Conservation (phyloP, 495 filamentous ascomycete genomes). For the Aspergillus conjunctus region DNA sequence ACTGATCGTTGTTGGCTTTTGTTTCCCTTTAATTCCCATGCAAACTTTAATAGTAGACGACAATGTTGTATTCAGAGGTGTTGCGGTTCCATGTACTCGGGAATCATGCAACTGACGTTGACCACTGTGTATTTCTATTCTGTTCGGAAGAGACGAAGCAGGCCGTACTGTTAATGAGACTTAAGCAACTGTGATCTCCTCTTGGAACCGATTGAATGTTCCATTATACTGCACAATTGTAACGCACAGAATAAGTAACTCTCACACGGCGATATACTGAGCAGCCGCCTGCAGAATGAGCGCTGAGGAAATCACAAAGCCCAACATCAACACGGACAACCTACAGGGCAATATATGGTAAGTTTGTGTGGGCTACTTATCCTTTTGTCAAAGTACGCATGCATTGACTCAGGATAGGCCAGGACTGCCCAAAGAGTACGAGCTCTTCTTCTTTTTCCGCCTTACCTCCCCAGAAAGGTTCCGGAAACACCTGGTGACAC, state of each 20-base stretch:
- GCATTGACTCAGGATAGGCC: conserved; percentile 18
- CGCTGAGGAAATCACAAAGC: neutral
- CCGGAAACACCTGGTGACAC: conserved; percentile 25
- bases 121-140: neutral
- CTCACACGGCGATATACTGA: neutral
- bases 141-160: neutral
- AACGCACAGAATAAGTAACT: neutral
- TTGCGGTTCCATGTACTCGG: neutral
- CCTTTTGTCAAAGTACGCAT: neutral
- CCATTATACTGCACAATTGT: neutral
- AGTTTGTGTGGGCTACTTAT: neutral
- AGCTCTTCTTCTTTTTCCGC: conserved; percentile 37
- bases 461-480: conserved; percentile 31
- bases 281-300: neutral
- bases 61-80: neutral
- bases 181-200: neutral
- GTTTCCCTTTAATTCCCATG: neutral
- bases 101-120: neutral
- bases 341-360: conserved; percentile 25
- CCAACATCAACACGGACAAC: conserved; percentile 15
- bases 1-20: neutral
- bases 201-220: neutral
- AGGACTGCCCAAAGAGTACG: conserved; percentile 37
- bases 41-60: neutral
- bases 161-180: neutral